Conservation (phyloP, 371 early-diverging fungal species). For the Cokeromyces recurvatus region DNA sequence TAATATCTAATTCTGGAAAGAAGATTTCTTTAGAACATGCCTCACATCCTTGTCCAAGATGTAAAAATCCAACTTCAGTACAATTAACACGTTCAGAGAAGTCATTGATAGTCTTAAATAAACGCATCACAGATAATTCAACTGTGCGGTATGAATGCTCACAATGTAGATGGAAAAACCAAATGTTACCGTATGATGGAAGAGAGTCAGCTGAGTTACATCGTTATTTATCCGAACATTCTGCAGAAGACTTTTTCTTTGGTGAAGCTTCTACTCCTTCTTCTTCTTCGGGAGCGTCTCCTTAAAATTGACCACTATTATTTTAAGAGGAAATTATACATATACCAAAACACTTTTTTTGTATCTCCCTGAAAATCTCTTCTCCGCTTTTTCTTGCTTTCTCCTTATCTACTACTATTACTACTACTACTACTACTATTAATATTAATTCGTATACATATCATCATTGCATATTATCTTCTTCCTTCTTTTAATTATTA, state of each 20-base stretch:
- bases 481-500: too few species aligned
- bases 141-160: constrained; percentile 36
- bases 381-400: too few species aligned
- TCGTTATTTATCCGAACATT: constrained; percentile 22
- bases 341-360: not conserved
- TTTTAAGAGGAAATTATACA: not conserved
- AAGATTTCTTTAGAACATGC: constrained; percentile 36
- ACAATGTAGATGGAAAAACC: constrained; percentile 36
- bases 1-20: constrained; percentile 27
- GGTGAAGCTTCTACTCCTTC: constrained; percentile 11
- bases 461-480: too few species aligned
- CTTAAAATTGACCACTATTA: not conserved
- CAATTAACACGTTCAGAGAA: constrained; percentile 34
- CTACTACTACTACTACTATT: too few species aligned
- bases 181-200: constrained; percentile 25
- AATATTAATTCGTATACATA: too few species aligned
- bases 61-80: constrained; percentile 29
- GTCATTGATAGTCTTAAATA: constrained; percentile 28
- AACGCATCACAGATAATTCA: constrained; percentile 27
- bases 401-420: too few species aligned
- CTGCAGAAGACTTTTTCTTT: constrained; percentile 13
- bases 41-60: constrained; percentile 30
- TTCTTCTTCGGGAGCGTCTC: constrained; percentile 2
- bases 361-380: not conserved
- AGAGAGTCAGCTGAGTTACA: constrained; percentile 21